These are phyloP conservation scores for Trichoderma gamsii DNA, from an alignment of 495 filamentous ascomycete species.

Conservation along the genomic window DNA sequence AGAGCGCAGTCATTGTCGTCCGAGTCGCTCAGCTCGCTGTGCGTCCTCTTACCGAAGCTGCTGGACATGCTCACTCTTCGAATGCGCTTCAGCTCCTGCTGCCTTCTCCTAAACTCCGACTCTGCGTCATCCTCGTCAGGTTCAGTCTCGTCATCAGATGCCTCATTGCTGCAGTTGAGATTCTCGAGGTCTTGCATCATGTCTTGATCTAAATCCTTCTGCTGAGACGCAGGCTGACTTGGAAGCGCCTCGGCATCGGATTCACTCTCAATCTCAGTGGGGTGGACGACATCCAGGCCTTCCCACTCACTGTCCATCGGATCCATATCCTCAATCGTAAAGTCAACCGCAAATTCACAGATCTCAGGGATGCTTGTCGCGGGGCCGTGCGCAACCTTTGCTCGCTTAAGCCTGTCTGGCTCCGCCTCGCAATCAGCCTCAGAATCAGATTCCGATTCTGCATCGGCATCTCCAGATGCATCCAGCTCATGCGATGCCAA, in stretches of 20 bases:
- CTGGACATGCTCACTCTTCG: conserved; percentile 16
- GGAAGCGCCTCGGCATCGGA: conserved; percentile 22
- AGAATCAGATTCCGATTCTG: neutral
- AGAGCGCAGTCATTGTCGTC: conserved; percentile 13
- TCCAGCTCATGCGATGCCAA: neutral
- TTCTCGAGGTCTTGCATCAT: conserved; percentile 14
- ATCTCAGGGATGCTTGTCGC: neutral
- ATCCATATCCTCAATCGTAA: conserved; percentile 31
- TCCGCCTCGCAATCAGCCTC: conserved; percentile 3
- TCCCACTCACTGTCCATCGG: conserved; percentile 24
- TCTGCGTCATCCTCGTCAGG: conserved; percentile 20
- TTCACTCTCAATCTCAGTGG: conserved; percentile 30
- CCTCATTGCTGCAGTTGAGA: conserved; percentile 16
- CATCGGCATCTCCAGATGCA: conserved; percentile 2
- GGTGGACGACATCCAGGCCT: conserved; percentile 26
- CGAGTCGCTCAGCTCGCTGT: conserved; percentile 19
- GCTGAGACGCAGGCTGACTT: neutral
- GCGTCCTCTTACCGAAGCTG: conserved; percentile 18
- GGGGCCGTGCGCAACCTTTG: conserved; percentile 1
- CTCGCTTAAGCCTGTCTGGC: neutral
- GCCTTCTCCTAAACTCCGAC: conserved; percentile 8
- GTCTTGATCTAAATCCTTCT: conserved; percentile 7
- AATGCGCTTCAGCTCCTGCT: conserved; percentile 14
- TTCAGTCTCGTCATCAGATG: conserved; percentile 33
- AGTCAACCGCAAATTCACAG: conserved; percentile 27